phyloP scores from a whole-genome alignment of 257 asterid genomes.

The Euphrasia confusa region DNA sequence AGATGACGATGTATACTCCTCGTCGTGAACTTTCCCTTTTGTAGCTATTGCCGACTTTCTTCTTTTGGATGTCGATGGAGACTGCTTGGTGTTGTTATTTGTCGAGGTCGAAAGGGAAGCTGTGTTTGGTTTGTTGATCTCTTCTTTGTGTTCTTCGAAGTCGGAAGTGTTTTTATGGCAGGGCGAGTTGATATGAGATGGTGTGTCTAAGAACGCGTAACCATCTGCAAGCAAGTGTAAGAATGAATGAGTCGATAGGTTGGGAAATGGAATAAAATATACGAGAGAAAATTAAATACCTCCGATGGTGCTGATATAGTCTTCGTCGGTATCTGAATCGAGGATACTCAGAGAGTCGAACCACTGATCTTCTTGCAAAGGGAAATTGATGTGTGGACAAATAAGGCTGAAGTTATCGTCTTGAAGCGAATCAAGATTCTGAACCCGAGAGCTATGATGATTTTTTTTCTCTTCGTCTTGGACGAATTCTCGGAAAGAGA shows the following conservation, averaged over 20 bases:
- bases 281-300: conserved; percentile 34
- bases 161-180: not conserved
- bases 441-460: conserved; percentile 30
- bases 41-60: conserved; percentile 10
- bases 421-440: conserved; percentile 27
- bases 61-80: not conserved
- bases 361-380: conserved; percentile 71
- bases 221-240: conserved; percentile 33
- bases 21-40: conserved; percentile 16
- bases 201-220: conserved; percentile 29
- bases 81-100: too few species aligned
- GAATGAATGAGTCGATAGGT: not conserved
- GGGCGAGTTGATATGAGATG: conserved; percentile 23
- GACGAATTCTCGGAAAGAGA: conserved; percentile 34
- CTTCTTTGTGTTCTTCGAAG: conserved; percentile 9
- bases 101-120: not conserved
- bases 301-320: conserved; percentile 51
- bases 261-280: not conserved
- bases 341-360: conserved; percentile 64
- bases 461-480: conserved; percentile 19
- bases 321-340: conserved; percentile 85
- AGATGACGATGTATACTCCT: conserved; percentile 24
- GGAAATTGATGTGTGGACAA: conserved; percentile 32
- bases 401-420: conserved; percentile 28
- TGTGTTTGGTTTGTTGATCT: not conserved